A percentile compares a stretch with the other conserved stretches of the same genome.
Evolutionary conservation across 306 rosid species (phyloP).

Genomic region (Medicago arabica): DNA sequence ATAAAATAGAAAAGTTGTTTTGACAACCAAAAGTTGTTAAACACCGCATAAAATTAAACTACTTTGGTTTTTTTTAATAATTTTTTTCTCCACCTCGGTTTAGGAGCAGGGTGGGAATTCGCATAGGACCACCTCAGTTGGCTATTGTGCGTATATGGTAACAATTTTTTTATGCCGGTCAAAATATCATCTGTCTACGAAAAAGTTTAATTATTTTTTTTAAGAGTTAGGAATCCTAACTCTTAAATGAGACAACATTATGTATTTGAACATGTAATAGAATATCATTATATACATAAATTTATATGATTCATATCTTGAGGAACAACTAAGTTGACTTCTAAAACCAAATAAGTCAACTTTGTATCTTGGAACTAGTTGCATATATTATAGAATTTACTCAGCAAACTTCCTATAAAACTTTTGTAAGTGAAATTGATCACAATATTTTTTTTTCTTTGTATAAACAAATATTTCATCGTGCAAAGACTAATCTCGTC

Average conservation of each 20-base stretch:
- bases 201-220: background rate
- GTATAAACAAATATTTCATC: background rate
- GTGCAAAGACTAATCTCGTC: too few relatives aligned
- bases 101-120: too few relatives aligned
- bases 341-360: background rate
- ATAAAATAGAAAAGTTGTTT: background rate
- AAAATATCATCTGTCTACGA: too few relatives aligned
- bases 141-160: too few relatives aligned
- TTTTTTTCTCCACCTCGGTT: too few relatives aligned
- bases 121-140: too few relatives aligned
- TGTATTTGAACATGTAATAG: background rate
- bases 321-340: background rate
- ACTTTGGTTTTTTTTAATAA: too few relatives aligned
- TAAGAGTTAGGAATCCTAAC: too few relatives aligned
- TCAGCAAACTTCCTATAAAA: conserved; percentile 3
- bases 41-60: too few relatives aligned
- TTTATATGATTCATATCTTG: background rate
- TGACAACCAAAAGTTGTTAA: too few relatives aligned
- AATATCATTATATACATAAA: background rate
- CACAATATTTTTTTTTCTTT: background rate
- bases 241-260: background rate
- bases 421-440: background rate
- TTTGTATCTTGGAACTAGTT: background rate
- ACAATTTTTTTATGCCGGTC: too few relatives aligned
- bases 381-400: background rate